These are phyloP conservation scores for Mycena chlorophos DNA, from an alignment of 768 basidiomycete species.

Conservation along the genomic window DNA sequence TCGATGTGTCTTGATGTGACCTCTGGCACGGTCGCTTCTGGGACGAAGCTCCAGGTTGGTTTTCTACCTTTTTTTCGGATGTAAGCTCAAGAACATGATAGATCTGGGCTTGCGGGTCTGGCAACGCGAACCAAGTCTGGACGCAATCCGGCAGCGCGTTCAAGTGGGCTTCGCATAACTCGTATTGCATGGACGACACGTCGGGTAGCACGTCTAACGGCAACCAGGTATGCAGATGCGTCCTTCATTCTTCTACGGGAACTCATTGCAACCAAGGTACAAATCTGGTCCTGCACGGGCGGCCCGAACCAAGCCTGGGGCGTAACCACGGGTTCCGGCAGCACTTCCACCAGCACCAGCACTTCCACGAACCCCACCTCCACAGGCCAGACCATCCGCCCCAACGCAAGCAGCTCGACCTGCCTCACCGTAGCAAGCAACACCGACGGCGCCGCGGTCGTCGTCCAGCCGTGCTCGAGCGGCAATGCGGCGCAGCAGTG, in stretches of 20 bases:
- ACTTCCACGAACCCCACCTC: not conserved
- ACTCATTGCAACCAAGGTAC: not conserved
- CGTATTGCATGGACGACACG: slow-evolving; percentile 10
- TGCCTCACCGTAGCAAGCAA: not conserved
- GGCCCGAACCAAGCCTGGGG: not conserved
- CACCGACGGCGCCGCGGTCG: not conserved
- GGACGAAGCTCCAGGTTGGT: slow-evolving; percentile 4
- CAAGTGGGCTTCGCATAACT: slow-evolving; percentile 4
- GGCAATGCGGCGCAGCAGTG: not conserved
- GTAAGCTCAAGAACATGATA: not conserved
- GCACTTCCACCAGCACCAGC: not conserved
- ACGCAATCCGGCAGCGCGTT: slow-evolving; percentile 6
- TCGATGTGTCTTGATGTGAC: slow-evolving; percentile 1
- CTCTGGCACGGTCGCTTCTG: not conserved
- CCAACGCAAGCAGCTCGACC: not conserved
- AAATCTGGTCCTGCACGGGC: not conserved
- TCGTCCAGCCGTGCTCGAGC: not conserved
- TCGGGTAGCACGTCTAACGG: not conserved
- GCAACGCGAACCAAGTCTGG: slow-evolving; percentile 14
- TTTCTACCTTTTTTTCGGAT: not conserved
- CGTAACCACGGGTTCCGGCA: not conserved
- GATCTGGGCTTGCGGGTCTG: not conserved
- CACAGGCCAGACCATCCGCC: not conserved
- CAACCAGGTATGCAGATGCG: not conserved
- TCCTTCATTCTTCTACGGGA: not conserved